A percentile compares a stretch with the other conserved stretches of the same genome.
Evolutionary conservation across 352 stramenopile genomes (phyloP).

Genomic region (Globisporangium nodosum): DNA sequence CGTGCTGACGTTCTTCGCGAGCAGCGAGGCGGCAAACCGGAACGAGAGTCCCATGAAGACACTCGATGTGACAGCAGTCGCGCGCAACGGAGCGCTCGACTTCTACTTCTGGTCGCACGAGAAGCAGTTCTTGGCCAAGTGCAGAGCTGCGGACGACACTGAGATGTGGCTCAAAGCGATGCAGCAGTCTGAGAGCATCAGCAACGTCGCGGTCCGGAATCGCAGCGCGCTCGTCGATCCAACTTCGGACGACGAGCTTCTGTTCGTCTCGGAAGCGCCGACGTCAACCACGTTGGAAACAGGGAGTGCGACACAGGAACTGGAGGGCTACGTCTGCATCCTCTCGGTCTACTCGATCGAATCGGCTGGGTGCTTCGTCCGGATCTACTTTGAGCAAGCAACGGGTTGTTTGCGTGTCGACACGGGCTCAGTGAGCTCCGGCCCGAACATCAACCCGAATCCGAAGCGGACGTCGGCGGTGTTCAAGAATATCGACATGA

Average conservation of each 20-base stretch:
- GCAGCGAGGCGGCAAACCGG: slow-evolving; percentile 22
- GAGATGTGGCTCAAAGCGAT: slow-evolving; percentile 64
- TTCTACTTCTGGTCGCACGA: slow-evolving; percentile 51
- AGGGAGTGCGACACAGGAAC: slow-evolving; percentile 7
- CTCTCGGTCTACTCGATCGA: slow-evolving; percentile 73
- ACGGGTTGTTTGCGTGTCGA: slow-evolving; percentile 65
- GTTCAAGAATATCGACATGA: slow-evolving; percentile 64
- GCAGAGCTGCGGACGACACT: slow-evolving; percentile 17
- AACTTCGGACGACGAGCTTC: slow-evolving; percentile 16
- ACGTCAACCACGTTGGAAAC: neutral
- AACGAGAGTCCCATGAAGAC: slow-evolving; percentile 27
- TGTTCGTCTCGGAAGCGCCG: slow-evolving; percentile 22
- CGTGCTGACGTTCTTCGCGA: slow-evolving; percentile 52
- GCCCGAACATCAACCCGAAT: slow-evolving; percentile 50
- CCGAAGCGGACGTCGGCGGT: slow-evolving; percentile 43
- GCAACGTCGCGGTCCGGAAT: slow-evolving; percentile 19
- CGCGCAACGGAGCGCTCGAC: slow-evolving; percentile 20
- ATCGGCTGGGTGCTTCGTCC: slow-evolving; percentile 49
- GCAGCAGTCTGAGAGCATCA: slow-evolving; percentile 41
- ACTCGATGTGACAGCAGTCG: slow-evolving; percentile 41
- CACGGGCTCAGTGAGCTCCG: slow-evolving; percentile 41
- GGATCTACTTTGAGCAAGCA: slow-evolving; percentile 67
- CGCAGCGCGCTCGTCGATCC: slow-evolving; percentile 15
- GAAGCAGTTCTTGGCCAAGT: slow-evolving; percentile 29
- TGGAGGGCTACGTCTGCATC: slow-evolving; percentile 59